Evolutionary conservation across 345 rosid genomes (phyloP).

Genomic region (Psidium guajava): DNA sequence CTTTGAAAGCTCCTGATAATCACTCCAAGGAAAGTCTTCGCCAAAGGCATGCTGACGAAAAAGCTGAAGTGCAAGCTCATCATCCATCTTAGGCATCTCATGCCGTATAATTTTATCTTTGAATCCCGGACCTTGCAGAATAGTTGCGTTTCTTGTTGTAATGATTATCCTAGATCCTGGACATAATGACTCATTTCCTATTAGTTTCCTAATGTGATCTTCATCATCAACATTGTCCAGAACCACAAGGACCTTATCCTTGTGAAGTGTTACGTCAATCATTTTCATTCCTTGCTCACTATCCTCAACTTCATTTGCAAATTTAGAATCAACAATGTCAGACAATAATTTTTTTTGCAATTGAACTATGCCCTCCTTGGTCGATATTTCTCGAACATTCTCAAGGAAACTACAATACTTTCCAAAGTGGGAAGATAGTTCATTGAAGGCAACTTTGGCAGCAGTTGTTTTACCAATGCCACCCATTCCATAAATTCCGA

Average conservation of each 20-base stretch:
- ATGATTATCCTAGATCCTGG: neutral
- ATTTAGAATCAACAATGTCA: neutral
- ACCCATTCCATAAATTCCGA: neutral
- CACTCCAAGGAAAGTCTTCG: neutral
- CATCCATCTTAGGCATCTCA: neutral
- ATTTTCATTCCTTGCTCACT: neutral
- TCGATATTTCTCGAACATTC: neutral
- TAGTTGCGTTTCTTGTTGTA: rapidly evolving
- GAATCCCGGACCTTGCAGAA: rapidly evolving
- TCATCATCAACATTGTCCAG: neutral
- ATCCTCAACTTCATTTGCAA: rapidly evolving
- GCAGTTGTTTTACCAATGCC: neutral
- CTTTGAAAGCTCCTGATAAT: rapidly evolving
- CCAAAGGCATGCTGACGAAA: neutral
- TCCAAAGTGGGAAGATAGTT: neutral
- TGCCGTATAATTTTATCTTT: rapidly evolving
- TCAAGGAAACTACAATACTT: neutral
- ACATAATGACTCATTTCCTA: neutral
- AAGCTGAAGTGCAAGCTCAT: neutral
- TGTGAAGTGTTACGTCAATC: rapidly evolving
- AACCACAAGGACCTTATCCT: neutral
- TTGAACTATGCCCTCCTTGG: neutral
- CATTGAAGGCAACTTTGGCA: neutral
- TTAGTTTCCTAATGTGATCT: neutral
- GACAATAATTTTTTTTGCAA: neutral